Evolutionary conservation across 176 grass and related monocot species (phyloP), one percentile per base, ranked within the genome.

Genomic region (Paspalum notatum): DNA sequence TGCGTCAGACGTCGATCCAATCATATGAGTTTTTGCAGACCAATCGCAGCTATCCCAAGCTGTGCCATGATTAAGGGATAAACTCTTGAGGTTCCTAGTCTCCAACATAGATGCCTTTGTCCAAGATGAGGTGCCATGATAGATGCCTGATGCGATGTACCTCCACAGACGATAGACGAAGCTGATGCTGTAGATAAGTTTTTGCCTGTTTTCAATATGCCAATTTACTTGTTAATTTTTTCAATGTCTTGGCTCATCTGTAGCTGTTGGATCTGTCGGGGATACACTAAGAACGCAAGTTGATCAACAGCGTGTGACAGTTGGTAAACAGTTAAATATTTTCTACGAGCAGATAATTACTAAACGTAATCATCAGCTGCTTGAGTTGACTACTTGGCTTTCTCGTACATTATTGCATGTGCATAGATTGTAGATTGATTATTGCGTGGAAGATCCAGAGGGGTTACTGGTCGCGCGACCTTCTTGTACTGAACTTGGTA

Each of bases 41-140:
- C 44, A 78, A 47, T 78, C 11, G 17, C 16, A 11, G 43, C 6
- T 50, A 77, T 62, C 42, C 24, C 57, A 76, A 26, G 46, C 9
- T 71, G 68, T 71, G 14, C 15, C 47, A 72, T 18, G 9, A 17
- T 61, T 24, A 10, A 59, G 49, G 52, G 66, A 63, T 80, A 66
- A 82, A 81, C 37, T 64, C 7, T 63, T 45, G 18, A 40, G 56
- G 8, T 59, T 57, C 27, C 61, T 61, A 24, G 54, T 69, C 70
- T 63, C 66, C 47, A 79, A 11, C 66, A 25, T 53, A 62, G 22
- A 63, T 85, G 75, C 46, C 79, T 62, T 42, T 53, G 66, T 7
- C 38, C 45, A 63, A 52, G 44, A 79, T 71, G 63, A 68, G 16
- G 41, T 25, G 54, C 20, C 37, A 78, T 78, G 55, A 53, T 52